Evolutionary conservation across 495 filamentous ascomycete species (phyloP), one percentile per base, ranked within the genome.

Genomic region (Xylaria sp.): DNA sequence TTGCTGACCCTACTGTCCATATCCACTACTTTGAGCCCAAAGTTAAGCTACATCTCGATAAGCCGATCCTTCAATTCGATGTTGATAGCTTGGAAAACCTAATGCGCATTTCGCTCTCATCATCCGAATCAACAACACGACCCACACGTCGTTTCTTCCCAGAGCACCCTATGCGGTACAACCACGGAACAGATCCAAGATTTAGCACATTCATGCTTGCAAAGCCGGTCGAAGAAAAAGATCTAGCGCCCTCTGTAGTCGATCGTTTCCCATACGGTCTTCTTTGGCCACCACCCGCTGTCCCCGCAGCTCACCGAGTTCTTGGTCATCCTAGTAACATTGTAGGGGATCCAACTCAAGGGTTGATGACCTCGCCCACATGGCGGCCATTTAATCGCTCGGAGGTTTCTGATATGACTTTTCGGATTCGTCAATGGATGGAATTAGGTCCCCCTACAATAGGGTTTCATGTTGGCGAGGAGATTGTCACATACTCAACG

Each of bases 401-500:
- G 3, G 82, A 92, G 57, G 80, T 91, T 24, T 91, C 89, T 41
- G 84, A 92, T 50, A 76, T 82, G 11, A 87, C 88, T 0, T 97
- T 97, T 73, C 86, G 92, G 7, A 85, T 97, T 52, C 85, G 90
- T 26, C 88, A 89, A 73, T 96, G 92, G 93, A 81, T 92, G 65
- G 84, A 90, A 64, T 70, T 80, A 72, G 69, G 72, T 31, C 71
- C 90, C 84, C 71, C 81, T 44, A 67, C 77, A 76, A 40, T 76
- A 75, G 55, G 79, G 0, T 73, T 85, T 19, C 82, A 82, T 46
- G 82, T 88, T 44, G 88, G 86, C n/a, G 90, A 94, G 71, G 86
- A 90, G 17, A 80, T 95, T 33, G 83, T 87, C 37, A 97, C 92
- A 1, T 97, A 90, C 72, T 86, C 91, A 17, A 94, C 95, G 0